Evolutionary conservation across 495 filamentous ascomycete species (phyloP).

Genomic region (Evernia prunastri): DNA sequence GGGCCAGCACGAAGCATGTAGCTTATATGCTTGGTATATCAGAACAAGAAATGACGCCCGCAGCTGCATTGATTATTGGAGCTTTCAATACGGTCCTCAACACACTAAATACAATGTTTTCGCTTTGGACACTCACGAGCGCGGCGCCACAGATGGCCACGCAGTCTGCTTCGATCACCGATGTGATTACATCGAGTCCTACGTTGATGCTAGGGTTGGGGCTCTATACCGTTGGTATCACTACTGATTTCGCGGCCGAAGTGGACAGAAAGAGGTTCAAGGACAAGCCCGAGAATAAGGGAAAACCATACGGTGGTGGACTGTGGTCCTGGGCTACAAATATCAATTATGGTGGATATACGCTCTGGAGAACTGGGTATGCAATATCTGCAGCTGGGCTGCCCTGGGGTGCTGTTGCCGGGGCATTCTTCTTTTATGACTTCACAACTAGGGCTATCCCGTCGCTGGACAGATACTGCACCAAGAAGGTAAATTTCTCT

Average conservation of each 20-base stretch:
- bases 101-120: slow-evolving; percentile 40
- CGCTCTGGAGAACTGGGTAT: slow-evolving; percentile 49
- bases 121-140: slow-evolving; percentile 37
- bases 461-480: slow-evolving; percentile 47
- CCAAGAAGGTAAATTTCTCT: slow-evolving; percentile 30
- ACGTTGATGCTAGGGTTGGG: slow-evolving; percentile 37
- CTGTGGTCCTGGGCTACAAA: slow-evolving; percentile 50
- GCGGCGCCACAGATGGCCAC: slow-evolving; percentile 27
- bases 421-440: slow-evolving; percentile 38
- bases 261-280: slow-evolving; percentile 51
- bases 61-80: slow-evolving; percentile 32
- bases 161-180: slow-evolving; percentile 13
- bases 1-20: slow-evolving; percentile 46
- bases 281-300: slow-evolving; percentile 43
- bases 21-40: slow-evolving; percentile 37
- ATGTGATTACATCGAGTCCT: slow-evolving; percentile 24
- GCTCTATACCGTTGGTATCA: slow-evolving; percentile 43
- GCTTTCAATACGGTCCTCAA: slow-evolving; percentile 45
- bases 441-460: slow-evolving; percentile 42
- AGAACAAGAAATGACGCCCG: slow-evolving; percentile 39
- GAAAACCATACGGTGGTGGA: slow-evolving; percentile 47
- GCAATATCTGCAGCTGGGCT: slow-evolving; percentile 44
- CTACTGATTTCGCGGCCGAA: slow-evolving; percentile 45
- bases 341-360: slow-evolving; percentile 53
- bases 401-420: slow-evolving; percentile 36